phyloP scores from a whole-genome alignment of 75 land plant genomes.

The Isoetes taiwanensis region DNA sequence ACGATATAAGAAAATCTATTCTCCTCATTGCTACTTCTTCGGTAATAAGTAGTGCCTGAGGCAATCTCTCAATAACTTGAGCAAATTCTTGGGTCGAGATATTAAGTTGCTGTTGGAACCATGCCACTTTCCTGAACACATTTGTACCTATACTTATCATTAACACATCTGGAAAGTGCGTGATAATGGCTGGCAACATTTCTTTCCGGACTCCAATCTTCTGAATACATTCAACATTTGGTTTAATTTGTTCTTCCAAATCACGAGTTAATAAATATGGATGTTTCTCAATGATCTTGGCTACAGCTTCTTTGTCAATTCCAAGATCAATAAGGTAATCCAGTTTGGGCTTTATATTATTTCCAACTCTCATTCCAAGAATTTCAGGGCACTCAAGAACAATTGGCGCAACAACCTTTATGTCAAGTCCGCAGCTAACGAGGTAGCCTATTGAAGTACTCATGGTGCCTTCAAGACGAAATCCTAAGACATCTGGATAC shows the following conservation, averaged over 20 bases:
- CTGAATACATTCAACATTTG: constrained; percentile 46
- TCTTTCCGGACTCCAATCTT: constrained; percentile 49
- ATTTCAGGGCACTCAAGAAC: constrained; percentile 60
- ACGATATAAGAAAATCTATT: constrained; percentile 30
- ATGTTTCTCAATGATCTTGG: constrained; percentile 64
- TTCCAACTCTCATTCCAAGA: constrained; percentile 71
- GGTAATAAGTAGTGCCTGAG: constrained; percentile 49
- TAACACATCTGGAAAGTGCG: constrained; percentile 49
- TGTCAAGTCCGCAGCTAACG: constrained; percentile 64
- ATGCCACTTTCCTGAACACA: constrained; percentile 33
- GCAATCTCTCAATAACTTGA: constrained; percentile 50
- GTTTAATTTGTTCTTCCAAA: constrained; percentile 44
- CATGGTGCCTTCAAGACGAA: constrained; percentile 82
- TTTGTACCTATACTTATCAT: constrained; percentile 42
- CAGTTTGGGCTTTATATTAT: constrained; percentile 77
- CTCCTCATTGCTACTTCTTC: constrained; percentile 37
- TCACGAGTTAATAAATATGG: constrained; percentile 66
- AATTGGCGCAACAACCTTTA: constrained; percentile 70
- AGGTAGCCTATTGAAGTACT: constrained; percentile 78
- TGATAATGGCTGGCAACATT: constrained; percentile 36
- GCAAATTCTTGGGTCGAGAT: constrained; percentile 53
- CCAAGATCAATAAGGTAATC: constrained; percentile 59
- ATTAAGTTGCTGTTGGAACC: constrained; percentile 43
- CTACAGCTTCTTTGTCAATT: constrained; percentile 47
- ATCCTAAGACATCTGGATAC: constrained; percentile 69